These are phyloP conservation scores for Trichoderma semiorbis DNA, from an alignment of 2,329 filamentous ascomycete genomes.

Conservation along the genomic window DNA sequence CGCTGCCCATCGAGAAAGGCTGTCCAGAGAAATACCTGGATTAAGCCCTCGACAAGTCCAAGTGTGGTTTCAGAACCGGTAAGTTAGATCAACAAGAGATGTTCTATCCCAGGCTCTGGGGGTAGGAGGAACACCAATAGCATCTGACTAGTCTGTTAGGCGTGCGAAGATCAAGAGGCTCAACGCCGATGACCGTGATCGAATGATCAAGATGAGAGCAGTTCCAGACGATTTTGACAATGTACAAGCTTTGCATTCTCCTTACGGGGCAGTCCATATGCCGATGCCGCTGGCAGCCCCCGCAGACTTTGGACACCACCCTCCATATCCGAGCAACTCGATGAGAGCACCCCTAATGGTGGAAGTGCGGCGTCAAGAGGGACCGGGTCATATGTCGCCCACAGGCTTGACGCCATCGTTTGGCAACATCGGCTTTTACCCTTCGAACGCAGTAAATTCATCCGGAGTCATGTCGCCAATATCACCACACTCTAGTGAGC, in stretches of 20 bases:
- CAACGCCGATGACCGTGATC: constrained; percentile 65
- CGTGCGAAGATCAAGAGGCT: constrained; percentile 70
- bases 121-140: not conserved
- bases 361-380: constrained; percentile 61
- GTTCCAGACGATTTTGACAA: constrained; percentile 70
- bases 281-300: constrained; percentile 47
- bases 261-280: constrained; percentile 60
- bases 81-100: constrained; percentile 31
- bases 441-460: constrained; percentile 46
- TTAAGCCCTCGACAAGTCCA: constrained; percentile 90
- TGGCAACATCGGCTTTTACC: constrained; percentile 62
- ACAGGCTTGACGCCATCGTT: constrained; percentile 66
- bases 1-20: constrained; percentile 79
- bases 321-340: constrained; percentile 51
- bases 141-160: constrained; percentile 36
- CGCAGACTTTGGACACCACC: constrained; percentile 44
- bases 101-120: not conserved
- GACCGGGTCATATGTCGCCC: constrained; percentile 64
- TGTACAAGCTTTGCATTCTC: constrained; percentile 64
- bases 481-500: constrained; percentile 52
- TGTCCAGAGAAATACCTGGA: constrained; percentile 87
- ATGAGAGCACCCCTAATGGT: constrained; percentile 67
- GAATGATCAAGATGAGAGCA: constrained; percentile 69
- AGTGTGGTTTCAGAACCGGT: constrained; percentile 99
- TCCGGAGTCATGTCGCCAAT: constrained; percentile 57